These are phyloP conservation scores for Trichoderma erinaceum DNA, from an alignment of 495 filamentous ascomycete species.

Conservation along the genomic window DNA sequence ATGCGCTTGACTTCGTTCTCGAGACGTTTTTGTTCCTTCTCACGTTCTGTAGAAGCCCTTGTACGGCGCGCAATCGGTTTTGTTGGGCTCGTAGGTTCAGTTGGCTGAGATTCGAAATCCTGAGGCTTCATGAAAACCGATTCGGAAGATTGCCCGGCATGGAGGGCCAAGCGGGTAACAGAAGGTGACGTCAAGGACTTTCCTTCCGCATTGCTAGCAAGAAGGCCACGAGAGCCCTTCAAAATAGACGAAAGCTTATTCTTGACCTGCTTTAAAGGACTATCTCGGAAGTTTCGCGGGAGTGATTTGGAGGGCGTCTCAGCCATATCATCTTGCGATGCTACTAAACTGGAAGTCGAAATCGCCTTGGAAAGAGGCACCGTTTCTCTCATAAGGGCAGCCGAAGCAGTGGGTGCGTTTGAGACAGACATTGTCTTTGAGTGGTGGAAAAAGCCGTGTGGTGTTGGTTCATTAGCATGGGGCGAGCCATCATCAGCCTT, in stretches of 20 bases:
- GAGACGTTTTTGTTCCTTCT: conserved; percentile 56
- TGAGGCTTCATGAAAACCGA: conserved; percentile 33
- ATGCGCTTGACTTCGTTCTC: conserved; percentile 51
- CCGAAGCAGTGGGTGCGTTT: conserved; percentile 35
- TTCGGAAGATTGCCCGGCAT: conserved; percentile 33
- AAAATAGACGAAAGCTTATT: conserved; percentile 81
- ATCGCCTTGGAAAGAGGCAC: conserved; percentile 41
- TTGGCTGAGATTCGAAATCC: conserved; percentile 23
- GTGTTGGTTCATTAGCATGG: conserved; percentile 13
- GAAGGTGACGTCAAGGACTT: conserved; percentile 49
- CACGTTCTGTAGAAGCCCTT: conserved; percentile 68
- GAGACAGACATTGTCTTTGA: conserved; percentile 51
- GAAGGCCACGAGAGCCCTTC: conserved; percentile 74
- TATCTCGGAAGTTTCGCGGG: conserved; percentile 59
- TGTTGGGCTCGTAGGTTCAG: conserved; percentile 32
- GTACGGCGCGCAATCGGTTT: conserved; percentile 53
- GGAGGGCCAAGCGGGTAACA: conserved; percentile 29
- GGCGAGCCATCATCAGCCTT: conserved; percentile 28
- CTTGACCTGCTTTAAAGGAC: conserved; percentile 81
- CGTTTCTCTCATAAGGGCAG: neutral
- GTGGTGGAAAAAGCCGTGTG: conserved; percentile 33
- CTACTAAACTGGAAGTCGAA: conserved; percentile 49
- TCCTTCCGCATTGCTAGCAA: conserved; percentile 72
- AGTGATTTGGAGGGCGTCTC: conserved; percentile 70
- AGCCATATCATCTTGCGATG: conserved; percentile 39